These are phyloP conservation scores for Ustilago crameri DNA, from an alignment of 1,284 basidiomycete genomes.

Conservation along the genomic window DNA sequence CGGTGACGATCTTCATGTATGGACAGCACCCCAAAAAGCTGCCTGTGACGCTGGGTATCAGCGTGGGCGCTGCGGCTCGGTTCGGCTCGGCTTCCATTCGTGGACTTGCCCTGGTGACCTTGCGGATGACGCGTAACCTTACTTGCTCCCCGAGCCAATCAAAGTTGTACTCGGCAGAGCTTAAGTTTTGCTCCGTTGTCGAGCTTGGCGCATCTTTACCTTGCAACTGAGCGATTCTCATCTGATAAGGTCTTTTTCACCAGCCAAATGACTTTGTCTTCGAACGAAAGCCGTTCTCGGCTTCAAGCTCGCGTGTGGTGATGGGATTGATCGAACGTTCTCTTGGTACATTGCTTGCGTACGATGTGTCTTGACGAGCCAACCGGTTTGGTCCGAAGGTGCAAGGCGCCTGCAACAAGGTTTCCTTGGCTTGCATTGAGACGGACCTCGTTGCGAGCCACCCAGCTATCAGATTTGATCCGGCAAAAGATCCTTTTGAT, in stretches of 20 bases:
- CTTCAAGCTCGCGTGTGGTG: too few species aligned
- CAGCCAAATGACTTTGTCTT: background rate
- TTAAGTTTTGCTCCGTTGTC: background rate
- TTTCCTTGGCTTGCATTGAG: background rate
- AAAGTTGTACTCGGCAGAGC: too few species aligned
- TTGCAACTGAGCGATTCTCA: background rate
- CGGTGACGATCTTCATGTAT: background rate
- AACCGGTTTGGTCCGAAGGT: slow-evolving; percentile 9
- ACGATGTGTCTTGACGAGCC: slow-evolving; percentile 1
- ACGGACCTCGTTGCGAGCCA: background rate
- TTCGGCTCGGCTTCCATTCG: too few species aligned
- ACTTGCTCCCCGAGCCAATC: too few species aligned
- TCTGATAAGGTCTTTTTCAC: slow-evolving; percentile 16
- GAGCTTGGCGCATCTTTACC: background rate
- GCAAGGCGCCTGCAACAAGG: background rate
- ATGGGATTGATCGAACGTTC: too few species aligned
- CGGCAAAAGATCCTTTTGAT: background rate
- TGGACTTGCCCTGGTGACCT: too few species aligned
- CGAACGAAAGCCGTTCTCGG: too few species aligned
- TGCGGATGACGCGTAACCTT: too few species aligned
- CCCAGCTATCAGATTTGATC: slow-evolving; percentile 6
- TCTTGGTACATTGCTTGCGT: background rate
- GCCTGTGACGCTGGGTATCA: too few species aligned
- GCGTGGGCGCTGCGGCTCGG: too few species aligned
- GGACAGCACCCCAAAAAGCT: too few species aligned